These are phyloP conservation scores for Macrophomina tecta DNA, from an alignment of 2,329 filamentous ascomycete species.

Conservation along the genomic window DNA sequence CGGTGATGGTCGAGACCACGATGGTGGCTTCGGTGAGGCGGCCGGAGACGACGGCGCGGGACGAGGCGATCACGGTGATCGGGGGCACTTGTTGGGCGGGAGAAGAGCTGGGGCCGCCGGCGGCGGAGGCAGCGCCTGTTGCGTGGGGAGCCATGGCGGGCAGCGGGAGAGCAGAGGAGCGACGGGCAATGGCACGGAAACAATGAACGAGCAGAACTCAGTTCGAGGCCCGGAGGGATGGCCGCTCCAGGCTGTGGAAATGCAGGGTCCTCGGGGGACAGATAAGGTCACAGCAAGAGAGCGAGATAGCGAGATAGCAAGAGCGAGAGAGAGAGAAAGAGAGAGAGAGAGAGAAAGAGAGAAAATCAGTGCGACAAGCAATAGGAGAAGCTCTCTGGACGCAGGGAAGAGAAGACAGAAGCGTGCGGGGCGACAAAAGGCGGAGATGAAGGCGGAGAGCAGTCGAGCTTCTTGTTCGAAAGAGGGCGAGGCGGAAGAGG, in stretches of 20 bases:
- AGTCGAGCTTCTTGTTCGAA: neutral
- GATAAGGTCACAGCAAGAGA: conserved; percentile 12
- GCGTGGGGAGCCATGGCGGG: conserved; percentile 46
- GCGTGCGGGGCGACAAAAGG: conserved; percentile 20
- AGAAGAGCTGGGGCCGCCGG: conserved; percentile 32
- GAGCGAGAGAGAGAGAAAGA: neutral
- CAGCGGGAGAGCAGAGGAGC: neutral
- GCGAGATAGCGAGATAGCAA: too few relatives aligned
- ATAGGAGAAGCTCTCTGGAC: neutral
- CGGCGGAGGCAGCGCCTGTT: conserved; percentile 30
- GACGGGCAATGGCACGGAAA: neutral
- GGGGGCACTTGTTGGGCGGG: conserved; percentile 40
- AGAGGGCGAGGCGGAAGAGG: conserved; percentile 1
- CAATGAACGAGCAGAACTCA: neutral
- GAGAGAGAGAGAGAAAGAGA: neutral
- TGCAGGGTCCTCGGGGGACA: neutral
- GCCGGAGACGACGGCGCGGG: conserved; percentile 79
- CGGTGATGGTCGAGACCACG: conserved; percentile 75
- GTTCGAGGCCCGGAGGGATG: neutral
- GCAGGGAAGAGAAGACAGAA: conserved; percentile 38
- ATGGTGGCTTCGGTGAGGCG: conserved; percentile 83
- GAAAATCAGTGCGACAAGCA: neutral
- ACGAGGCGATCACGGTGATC: conserved; percentile 81
- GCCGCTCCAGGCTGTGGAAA: neutral
- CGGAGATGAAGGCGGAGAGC: conserved; percentile 18